Conservation (phyloP, 495 filamentous ascomycete genomes). For the Ascobolus immersus region DNA sequence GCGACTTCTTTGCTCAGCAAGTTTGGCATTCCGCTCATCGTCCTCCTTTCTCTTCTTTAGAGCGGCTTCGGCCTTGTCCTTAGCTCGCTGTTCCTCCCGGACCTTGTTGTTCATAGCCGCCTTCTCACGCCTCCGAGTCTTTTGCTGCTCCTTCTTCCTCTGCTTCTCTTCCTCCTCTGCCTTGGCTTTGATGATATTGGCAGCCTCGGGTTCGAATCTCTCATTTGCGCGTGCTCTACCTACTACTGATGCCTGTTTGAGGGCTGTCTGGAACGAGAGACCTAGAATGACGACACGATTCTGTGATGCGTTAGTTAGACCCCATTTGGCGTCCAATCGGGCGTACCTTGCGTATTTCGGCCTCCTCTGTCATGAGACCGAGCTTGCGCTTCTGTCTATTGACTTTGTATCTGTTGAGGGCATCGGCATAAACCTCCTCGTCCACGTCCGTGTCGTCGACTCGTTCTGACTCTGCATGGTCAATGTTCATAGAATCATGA, state of each 20-base stretch:
- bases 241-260: too few relatives aligned
- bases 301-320: conserved; percentile 16
- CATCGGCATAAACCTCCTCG: conserved; percentile 12
- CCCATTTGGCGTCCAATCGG: conserved; percentile 8
- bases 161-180: conserved; percentile 91
- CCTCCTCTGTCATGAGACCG: conserved; percentile 31
- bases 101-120: conserved; percentile 72
- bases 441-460: conserved; percentile 14
- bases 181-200: conserved; percentile 29
- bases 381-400: conserved; percentile 29
- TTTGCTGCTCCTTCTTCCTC: conserved; percentile 98
- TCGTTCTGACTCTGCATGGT: conserved; percentile 12
- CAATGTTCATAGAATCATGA: conserved; percentile 15
- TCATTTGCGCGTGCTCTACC: conserved; percentile 23
- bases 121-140: conserved; percentile 88
- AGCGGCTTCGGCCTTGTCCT: conserved; percentile 47
- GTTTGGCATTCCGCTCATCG: conserved; percentile 43
- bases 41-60: conserved; percentile 79
- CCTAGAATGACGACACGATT: conserved; percentile 25
- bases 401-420: conserved; percentile 11
- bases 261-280: too few relatives aligned
- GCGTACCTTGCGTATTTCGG: conserved; percentile 31
- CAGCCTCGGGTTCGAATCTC: conserved; percentile 29
- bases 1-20: conserved; percentile 32
- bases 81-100: conserved; percentile 51